Evolutionary conservation across 768 basidiomycete genomes (phyloP).

Genomic region (Mycena chlorophos): DNA sequence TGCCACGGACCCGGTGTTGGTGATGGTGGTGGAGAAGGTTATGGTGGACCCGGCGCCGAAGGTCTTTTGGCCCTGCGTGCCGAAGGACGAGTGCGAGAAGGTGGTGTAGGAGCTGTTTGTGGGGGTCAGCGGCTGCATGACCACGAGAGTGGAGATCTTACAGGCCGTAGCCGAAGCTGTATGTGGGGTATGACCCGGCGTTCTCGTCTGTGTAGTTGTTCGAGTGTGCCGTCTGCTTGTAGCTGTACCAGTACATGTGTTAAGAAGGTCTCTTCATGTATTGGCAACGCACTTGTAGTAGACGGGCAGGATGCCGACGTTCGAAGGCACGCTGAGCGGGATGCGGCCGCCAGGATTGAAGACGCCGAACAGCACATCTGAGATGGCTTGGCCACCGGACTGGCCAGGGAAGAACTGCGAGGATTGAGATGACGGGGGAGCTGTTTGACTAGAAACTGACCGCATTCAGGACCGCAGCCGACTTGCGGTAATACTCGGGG

Average conservation of each 20-base stretch:
- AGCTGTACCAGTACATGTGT: conserved; percentile 10
- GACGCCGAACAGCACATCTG: conserved; percentile 27
- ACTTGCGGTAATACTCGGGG: conserved; percentile 23
- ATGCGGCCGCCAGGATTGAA: conserved; percentile 29
- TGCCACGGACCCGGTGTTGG: conserved; percentile 22
- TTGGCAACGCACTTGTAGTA: conserved; percentile 26
- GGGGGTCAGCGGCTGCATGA: background rate
- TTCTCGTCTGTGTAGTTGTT: conserved; percentile 25
- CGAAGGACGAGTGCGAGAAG: conserved; percentile 22
- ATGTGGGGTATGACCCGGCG: conserved; percentile 25
- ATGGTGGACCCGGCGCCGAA: conserved; percentile 24
- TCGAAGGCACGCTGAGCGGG: conserved; percentile 26
- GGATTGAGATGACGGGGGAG: too few species aligned
- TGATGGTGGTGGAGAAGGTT: conserved; percentile 23
- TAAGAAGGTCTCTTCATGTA: background rate
- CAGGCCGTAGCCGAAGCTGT: conserved; percentile 29
- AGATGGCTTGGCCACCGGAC: conserved; percentile 29
- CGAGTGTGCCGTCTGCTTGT: conserved; percentile 23
- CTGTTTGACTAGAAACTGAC: conserved; percentile 9
- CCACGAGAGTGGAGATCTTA: background rate
- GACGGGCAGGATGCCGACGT: conserved; percentile 24
- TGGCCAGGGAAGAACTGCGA: conserved; percentile 29
- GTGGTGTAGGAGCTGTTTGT: conserved; percentile 24
- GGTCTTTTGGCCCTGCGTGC: conserved; percentile 15
- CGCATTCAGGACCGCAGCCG: conserved; percentile 26